Conservation (phyloP, 2,329 filamentous ascomycete species). For the Cytospora schulzeri region DNA sequence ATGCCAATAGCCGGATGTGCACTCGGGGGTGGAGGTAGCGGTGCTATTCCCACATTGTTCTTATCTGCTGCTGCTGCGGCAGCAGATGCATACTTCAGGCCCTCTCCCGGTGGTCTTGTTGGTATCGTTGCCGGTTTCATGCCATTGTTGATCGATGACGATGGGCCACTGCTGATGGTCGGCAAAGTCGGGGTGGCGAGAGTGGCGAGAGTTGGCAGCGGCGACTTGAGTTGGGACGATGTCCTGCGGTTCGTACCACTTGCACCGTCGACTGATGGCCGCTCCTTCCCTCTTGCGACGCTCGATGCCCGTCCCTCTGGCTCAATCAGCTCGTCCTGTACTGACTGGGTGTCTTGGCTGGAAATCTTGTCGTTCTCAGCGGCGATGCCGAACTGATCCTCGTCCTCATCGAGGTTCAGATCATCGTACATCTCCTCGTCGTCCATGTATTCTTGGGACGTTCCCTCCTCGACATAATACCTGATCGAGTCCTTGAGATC, state of each 20-base stretch:
- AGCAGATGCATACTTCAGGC: conserved; percentile 94
- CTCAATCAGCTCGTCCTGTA: conserved; percentile 79
- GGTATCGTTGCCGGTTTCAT: conserved; percentile 96
- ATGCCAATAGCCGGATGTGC: conserved; percentile 45
- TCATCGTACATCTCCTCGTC: conserved; percentile 97
- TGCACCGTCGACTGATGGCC: conserved; percentile 59
- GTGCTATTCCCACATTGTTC: conserved; percentile 90
- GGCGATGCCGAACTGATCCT: conserved; percentile 80
- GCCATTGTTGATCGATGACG: conserved; percentile 48
- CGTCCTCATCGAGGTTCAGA: conserved; percentile 87
- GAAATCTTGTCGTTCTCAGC: conserved; percentile 83
- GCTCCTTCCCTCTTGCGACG: conserved; percentile 53
- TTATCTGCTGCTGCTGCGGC: conserved; percentile 88
- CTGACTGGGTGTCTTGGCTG: conserved; percentile 92
- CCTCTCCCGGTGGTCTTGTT: conserved; percentile 81
- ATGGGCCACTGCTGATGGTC: conserved; percentile 58
- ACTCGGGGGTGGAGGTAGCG: conserved; percentile 86
- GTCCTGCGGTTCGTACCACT: conserved; percentile 60
- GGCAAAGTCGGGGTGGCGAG: conserved; percentile 71
- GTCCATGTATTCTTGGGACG: conserved; percentile 87
- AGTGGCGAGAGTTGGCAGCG: conserved; percentile 87
- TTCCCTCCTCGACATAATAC: conserved; percentile 91
- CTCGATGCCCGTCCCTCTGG: conserved; percentile 49
- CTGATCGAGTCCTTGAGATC: conserved; percentile 90
- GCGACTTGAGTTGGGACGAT: conserved; percentile 92